Percentiles rank a stretch among this genome's conserved stretches.
Conservation (phyloP, 345 rosid genomes). For the Garcia nutans region DNA sequence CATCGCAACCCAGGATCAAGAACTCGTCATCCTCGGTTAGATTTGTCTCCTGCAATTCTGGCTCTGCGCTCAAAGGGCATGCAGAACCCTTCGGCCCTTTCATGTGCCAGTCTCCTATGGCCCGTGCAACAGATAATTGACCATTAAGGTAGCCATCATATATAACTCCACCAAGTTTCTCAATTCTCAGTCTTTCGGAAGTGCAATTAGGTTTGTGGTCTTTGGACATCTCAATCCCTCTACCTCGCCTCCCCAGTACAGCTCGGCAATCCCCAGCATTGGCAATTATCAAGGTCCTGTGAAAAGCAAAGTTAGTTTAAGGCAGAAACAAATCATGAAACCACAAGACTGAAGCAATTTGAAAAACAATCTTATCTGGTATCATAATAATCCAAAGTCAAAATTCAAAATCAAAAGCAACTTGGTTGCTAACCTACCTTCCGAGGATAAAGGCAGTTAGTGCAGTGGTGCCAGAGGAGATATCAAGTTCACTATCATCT, state of each 20-base stretch:
- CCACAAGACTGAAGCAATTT: background rate
- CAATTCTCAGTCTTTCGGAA: constrained; percentile 75
- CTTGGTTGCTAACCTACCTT: constrained; percentile 48
- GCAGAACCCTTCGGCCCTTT: constrained; percentile 89
- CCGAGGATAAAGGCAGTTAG: constrained; percentile 73
- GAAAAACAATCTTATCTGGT: background rate
- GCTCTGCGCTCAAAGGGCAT: constrained; percentile 85
- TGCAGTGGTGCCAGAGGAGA: constrained; percentile 95
- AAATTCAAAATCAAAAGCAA: background rate
- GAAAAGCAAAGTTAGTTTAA: background rate
- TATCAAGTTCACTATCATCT: constrained; percentile 78
- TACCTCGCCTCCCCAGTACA: constrained; percentile 85
- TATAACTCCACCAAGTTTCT: constrained; percentile 83
- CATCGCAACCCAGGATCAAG: constrained; percentile 95
- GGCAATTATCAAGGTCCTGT: constrained; percentile 77
- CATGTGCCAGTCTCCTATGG: constrained; percentile 99
- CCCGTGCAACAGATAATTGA: constrained; percentile 93
- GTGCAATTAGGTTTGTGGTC: constrained; percentile 91
- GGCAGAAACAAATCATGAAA: too few species aligned
- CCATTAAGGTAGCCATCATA: constrained; percentile 98
- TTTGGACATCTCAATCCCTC: constrained; percentile 85
- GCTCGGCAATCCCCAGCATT: constrained; percentile 99
- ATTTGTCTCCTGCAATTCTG: constrained; percentile 68
- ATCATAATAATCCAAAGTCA: background rate
- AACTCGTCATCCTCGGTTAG: constrained; percentile 90